Base-by-base conservation (phyloP, 768 basidiomycete species). In the Filobasidium floriforme region DNA sequence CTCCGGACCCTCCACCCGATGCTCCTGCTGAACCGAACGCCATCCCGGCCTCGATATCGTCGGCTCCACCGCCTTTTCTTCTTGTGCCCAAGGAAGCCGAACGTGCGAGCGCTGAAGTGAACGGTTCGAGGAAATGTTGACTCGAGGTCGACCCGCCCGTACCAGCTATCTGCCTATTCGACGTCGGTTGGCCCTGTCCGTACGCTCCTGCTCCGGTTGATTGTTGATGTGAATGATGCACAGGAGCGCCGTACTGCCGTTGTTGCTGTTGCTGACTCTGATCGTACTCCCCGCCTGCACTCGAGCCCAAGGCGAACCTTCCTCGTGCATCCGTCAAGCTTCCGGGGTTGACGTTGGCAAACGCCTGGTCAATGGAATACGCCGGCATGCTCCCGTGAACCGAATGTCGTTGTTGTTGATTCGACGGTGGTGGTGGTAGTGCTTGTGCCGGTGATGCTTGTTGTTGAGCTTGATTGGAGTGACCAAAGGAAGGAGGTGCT, bases 41-140 rank as follows among this genome's bases (percentile, higher is more conserved):
- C 49, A 77, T 54, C 0, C 76, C 76, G 51, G 70, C 70, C 62
- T 77, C 76, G 12, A 77, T 75, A 44, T 77, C 76, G 52, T 76
- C 76, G 22, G 73, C 71, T n/a, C 54, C 29, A n/a, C 75, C 73
- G 51, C 76, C 74, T 61, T 76, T 76, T 65, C 71, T 74, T 54
- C 74, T 71, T 18, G 71, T 66, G 5, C 76, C 76, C 24, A 77
- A 64, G 28, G 73, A 74, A 15, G 76, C 74, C 51, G 75, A 76
- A 32, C 76, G 59, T 1, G 73, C 76, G 7, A 77, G 59, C 9
- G 72, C 60, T 40, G 29, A 59, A 3, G 65, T 32, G 40, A 54
- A 66, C 0, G 65, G 65, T 44, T 66, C 59, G n/a, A 43, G 51
- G 40, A 60, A 61, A 26, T 66, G 51, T 26, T 51, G 65, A 40